Conservation (phyloP, 768 basidiomycete species). For the Lenzites betulinus region DNA sequence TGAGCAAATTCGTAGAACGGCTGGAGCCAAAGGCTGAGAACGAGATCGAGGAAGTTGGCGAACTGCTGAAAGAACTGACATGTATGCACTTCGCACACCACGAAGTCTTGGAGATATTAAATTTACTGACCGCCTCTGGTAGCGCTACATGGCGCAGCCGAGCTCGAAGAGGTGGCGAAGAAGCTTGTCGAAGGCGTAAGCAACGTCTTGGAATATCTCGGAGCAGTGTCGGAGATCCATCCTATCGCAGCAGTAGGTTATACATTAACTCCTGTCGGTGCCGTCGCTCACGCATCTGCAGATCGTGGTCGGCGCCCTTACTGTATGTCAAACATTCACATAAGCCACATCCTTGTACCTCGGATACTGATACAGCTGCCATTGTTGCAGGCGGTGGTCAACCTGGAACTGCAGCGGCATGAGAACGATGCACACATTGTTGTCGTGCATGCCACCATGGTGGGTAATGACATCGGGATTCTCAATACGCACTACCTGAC, state of each 20-base stretch:
- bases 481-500: not conserved
- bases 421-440: constrained; percentile 11
- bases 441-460: constrained; percentile 5
- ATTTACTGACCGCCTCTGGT: not conserved
- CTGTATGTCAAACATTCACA: not conserved
- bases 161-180: constrained; percentile 1
- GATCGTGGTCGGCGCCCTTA: not conserved
- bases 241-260: not conserved
- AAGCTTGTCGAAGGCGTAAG: not conserved
- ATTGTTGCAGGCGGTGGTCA: not conserved
- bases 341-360: not conserved
- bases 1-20: not conserved
- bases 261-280: not conserved
- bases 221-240: not conserved
- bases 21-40: constrained; percentile 5
- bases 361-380: not conserved
- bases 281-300: not conserved
- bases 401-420: not conserved
- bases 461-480: not conserved
- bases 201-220: not conserved
- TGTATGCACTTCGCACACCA: not conserved
- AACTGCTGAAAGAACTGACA: not conserved
- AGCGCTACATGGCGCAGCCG: not conserved
- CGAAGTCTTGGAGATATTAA: not conserved
- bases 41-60: not conserved